Conservation (phyloP, 2,329 filamentous ascomycete species). For the Trichoderma guizhouense region DNA sequence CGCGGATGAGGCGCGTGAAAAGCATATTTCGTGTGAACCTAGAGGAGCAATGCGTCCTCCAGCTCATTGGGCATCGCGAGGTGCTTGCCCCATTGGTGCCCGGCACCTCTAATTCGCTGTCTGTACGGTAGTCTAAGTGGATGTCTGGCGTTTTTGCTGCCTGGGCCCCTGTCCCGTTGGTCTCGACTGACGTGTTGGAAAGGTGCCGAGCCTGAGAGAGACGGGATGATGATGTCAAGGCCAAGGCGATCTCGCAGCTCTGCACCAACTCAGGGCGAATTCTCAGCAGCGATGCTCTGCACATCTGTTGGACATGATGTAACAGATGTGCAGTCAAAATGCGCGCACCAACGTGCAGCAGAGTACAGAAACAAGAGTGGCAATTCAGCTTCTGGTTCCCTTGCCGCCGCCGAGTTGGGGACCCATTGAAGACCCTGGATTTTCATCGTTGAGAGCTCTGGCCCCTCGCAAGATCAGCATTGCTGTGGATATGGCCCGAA, state of each 20-base stretch:
- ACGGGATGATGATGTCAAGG: constrained; percentile 15
- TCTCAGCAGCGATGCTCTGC: background rate
- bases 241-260: constrained; percentile 11
- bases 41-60: background rate
- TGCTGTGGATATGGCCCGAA: constrained; percentile 15
- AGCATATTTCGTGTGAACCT: background rate
- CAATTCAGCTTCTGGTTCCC: background rate
- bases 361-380: background rate
- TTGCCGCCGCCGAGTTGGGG: background rate
- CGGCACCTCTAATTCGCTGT: background rate
- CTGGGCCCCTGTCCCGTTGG: background rate
- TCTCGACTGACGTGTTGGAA: background rate
- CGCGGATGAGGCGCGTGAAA: constrained; percentile 4
- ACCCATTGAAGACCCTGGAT: constrained; percentile 12
- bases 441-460: constrained; percentile 7
- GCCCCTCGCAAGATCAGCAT: constrained; percentile 13
- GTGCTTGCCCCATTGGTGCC: constrained; percentile 9
- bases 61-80: constrained; percentile 10
- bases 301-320: constrained; percentile 1
- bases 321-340: background rate
- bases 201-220: background rate
- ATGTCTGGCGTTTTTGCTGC: background rate
- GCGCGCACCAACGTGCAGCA: background rate
- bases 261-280: background rate
- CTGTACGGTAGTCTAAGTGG: background rate